These are phyloP conservation scores for Juglanconis sp. DNA, from an alignment of 2,329 filamentous ascomycete species.

Conservation along the genomic window DNA sequence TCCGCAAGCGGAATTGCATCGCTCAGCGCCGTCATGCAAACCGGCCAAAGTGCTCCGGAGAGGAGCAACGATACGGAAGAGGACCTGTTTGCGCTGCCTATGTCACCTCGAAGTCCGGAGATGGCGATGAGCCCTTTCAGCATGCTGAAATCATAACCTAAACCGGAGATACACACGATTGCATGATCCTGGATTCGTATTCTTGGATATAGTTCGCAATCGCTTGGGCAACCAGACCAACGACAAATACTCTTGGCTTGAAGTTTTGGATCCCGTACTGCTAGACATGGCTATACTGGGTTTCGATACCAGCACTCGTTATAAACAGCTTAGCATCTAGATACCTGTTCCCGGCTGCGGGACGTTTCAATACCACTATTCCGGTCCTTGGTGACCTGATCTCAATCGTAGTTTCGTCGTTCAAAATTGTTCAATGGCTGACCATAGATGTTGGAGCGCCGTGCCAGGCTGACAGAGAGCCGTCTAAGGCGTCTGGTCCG, in stretches of 20 bases:
- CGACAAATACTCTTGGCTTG: constrained; percentile 5
- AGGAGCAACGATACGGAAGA: constrained; percentile 60
- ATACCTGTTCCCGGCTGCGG: constrained; percentile 17
- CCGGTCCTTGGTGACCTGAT: neutral
- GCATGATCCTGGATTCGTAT: neutral
- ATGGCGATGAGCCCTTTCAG: constrained; percentile 82
- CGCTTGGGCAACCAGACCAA: neutral
- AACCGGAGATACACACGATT: neutral
- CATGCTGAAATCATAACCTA: constrained; percentile 31
- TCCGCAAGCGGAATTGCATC: constrained; percentile 31
- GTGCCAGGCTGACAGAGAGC: neutral
- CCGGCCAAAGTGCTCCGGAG: constrained; percentile 28
- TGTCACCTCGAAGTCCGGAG: constrained; percentile 83
- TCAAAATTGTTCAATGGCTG: neutral
- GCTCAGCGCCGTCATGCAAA: constrained; percentile 39
- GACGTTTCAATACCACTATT: constrained; percentile 6
- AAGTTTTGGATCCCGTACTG: neutral
- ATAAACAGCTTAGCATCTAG: constrained; percentile 14
- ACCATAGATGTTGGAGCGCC: no score
- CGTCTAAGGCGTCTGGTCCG: neutral
- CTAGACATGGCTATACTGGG: constrained; percentile 6
- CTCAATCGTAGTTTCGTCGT: neutral
- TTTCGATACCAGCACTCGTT: constrained; percentile 7
- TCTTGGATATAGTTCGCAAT: neutral
- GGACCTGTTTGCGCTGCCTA: constrained; percentile 80